These are phyloP conservation scores for Ceratobasidium sp. DNA, from an alignment of 1,284 basidiomycete genomes.

Conservation along the genomic window DNA sequence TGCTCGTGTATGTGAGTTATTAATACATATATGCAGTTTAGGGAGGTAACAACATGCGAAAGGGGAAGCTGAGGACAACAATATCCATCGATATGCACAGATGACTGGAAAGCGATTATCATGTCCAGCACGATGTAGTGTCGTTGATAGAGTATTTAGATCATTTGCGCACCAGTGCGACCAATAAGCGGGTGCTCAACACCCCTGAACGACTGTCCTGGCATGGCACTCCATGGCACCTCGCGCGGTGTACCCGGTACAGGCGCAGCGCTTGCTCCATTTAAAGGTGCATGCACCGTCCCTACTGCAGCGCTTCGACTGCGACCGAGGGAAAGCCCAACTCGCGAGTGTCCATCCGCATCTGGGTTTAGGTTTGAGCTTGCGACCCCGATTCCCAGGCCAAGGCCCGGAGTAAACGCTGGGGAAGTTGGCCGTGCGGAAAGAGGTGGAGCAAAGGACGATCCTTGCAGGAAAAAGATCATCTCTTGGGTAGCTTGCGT, in stretches of 20 bases:
- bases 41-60: conserved; percentile 30
- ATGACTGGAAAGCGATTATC: conserved; percentile 15
- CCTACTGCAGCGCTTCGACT: conserved; percentile 64
- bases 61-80: conserved; percentile 2
- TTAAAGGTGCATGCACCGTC: conserved; percentile 53
- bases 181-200: conserved; percentile 39
- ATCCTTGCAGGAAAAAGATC: conserved; percentile 76
- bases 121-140: background rate
- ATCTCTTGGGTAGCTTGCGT: conserved; percentile 80
- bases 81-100: conserved; percentile 7
- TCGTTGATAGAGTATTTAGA: conserved; percentile 24
- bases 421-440: conserved; percentile 67
- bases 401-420: conserved; percentile 45
- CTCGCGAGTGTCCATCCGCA: conserved; percentile 37
- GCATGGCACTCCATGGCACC: conserved; percentile 63
- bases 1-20: conserved; percentile 32
- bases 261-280: conserved; percentile 42
- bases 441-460: conserved; percentile 70
- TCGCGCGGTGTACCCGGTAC: conserved; percentile 53
- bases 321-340: conserved; percentile 61
- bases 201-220: conserved; percentile 53
- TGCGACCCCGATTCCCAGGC: conserved; percentile 44
- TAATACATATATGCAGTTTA: conserved; percentile 40
- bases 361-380: conserved; percentile 1
- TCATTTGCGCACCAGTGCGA: conserved; percentile 40